Conservation (phyloP, 768 basidiomycete genomes). For the Boletus sensibilis region DNA sequence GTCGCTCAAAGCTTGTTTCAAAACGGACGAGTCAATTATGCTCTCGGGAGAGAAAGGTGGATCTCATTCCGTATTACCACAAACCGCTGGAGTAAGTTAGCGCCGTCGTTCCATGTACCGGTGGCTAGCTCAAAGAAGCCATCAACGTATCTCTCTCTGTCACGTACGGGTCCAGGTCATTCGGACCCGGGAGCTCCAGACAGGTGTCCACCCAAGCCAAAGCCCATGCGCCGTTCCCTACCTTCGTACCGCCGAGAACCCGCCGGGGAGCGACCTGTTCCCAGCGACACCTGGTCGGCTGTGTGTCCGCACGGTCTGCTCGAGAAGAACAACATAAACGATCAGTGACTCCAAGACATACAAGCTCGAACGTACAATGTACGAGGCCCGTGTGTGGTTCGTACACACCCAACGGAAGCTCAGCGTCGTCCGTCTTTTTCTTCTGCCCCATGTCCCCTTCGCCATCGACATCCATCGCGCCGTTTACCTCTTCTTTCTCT, state of each 20-base stretch:
- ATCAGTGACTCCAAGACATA: background rate
- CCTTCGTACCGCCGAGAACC: constrained; percentile 69
- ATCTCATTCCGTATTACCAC: constrained; percentile 1
- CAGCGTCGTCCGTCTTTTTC: constrained; percentile 30
- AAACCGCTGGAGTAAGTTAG: background rate
- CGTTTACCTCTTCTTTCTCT: constrained; percentile 30
- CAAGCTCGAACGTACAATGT: constrained; percentile 53
- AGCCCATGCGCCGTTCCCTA: constrained; percentile 78
- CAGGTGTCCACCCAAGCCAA: constrained; percentile 71
- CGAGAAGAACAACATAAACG: constrained; percentile 5
- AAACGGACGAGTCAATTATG: background rate
- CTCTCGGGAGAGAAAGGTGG: background rate
- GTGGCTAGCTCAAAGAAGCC: constrained; percentile 10
- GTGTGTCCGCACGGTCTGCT: constrained; percentile 73
- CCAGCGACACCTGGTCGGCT: constrained; percentile 66
- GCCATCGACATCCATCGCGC: constrained; percentile 30
- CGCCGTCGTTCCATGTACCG: background rate
- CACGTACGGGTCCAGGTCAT: constrained; percentile 20
- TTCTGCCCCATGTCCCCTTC: constrained; percentile 28
- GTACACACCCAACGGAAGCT: constrained; percentile 66
- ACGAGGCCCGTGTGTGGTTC: constrained; percentile 79
- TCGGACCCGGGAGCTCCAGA: constrained; percentile 35
- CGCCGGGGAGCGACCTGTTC: constrained; percentile 52
- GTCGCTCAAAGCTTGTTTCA: background rate
- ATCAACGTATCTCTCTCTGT: constrained; percentile 23